phyloP scores from a whole-genome alignment of 1,284 basidiomycete genomes.

The Cystobasidiaceae sp. region DNA sequence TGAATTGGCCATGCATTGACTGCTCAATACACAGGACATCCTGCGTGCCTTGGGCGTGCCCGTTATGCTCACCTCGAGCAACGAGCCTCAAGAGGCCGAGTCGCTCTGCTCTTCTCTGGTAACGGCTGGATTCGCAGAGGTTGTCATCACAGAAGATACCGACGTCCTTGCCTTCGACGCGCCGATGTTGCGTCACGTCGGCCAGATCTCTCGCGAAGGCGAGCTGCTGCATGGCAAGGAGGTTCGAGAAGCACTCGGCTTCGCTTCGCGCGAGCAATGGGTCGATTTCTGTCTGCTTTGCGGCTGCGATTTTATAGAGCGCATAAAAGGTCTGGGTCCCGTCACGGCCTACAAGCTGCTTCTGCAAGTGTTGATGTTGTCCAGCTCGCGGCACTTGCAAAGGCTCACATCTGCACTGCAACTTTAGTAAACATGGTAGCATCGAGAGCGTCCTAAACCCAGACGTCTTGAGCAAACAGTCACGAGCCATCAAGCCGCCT shows the following conservation, averaged over 20 bases:
- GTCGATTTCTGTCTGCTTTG: conserved; percentile 31
- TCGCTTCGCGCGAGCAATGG: conserved; percentile 19
- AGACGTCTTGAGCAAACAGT: neutral
- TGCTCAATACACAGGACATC: neutral
- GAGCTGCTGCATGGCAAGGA: conserved; percentile 4
- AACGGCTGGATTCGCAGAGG: conserved; percentile 41
- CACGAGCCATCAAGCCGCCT: neutral
- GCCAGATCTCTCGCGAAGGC: conserved; percentile 3
- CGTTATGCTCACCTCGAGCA: conserved; percentile 19
- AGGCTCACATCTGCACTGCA: neutral
- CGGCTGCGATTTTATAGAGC: conserved; percentile 31
- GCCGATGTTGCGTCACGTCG: conserved; percentile 42
- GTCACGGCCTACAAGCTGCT: conserved; percentile 26
- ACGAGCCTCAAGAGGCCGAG: conserved; percentile 44
- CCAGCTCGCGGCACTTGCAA: neutral
- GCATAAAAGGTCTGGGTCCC: conserved; percentile 23
- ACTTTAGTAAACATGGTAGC: conserved; percentile 13
- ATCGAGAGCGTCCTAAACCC: conserved; percentile 23
- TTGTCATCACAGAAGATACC: conserved; percentile 46
- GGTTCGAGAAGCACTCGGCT: conserved; percentile 18
- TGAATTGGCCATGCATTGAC: neutral
- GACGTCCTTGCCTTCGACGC: conserved; percentile 46
- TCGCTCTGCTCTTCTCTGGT: conserved; percentile 45
- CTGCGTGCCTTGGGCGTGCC: conserved; percentile 31
- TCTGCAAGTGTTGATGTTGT: neutral